phyloP scores from a whole-genome alignment of 2,329 filamentous ascomycete genomes.

The Elsinoe necatrix region DNA sequence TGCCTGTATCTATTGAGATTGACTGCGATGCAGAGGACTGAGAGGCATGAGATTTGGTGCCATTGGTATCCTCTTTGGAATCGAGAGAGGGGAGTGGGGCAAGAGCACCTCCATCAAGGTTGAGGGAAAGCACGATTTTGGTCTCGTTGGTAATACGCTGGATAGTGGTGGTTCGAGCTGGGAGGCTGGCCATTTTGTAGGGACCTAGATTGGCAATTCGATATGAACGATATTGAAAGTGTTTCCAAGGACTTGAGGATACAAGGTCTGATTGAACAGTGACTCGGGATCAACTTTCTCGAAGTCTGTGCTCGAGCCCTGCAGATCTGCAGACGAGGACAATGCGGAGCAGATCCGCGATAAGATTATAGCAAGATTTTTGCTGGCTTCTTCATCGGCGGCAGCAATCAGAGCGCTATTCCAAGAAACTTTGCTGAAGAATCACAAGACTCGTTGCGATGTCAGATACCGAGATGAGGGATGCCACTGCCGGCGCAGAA shows the following conservation, averaged over 20 bases:
- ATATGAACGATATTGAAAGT: background rate
- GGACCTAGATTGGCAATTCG: too few relatives aligned
- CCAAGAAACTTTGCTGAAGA: too few relatives aligned
- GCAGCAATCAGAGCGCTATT: background rate
- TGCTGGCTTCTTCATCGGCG: conserved; percentile 11
- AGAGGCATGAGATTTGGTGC: conserved; percentile 61
- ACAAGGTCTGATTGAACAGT: background rate
- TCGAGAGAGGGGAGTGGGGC: conserved; percentile 21
- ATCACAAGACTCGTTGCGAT: background rate
- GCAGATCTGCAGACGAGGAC: conserved; percentile 9
- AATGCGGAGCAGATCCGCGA: conserved; percentile 21
- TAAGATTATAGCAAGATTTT: conserved; percentile 21
- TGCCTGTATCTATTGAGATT: conserved; percentile 83
- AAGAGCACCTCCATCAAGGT: conserved; percentile 76
- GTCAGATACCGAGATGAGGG: conserved; percentile 28
- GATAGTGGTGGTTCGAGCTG: conserved; percentile 62
- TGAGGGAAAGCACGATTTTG: conserved; percentile 86
- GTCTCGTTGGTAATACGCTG: conserved; percentile 96
- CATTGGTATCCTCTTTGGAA: conserved; percentile 24
- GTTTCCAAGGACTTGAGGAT: background rate
- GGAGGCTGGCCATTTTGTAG: conserved; percentile 10
- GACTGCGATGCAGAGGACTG: conserved; percentile 77
- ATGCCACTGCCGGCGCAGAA: conserved; percentile 38
- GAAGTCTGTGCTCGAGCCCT: conserved; percentile 8
- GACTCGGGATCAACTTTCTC: background rate